phyloP scores from a whole-genome alignment of 139 green algal species.

The Picochlorum costavermella region DNA sequence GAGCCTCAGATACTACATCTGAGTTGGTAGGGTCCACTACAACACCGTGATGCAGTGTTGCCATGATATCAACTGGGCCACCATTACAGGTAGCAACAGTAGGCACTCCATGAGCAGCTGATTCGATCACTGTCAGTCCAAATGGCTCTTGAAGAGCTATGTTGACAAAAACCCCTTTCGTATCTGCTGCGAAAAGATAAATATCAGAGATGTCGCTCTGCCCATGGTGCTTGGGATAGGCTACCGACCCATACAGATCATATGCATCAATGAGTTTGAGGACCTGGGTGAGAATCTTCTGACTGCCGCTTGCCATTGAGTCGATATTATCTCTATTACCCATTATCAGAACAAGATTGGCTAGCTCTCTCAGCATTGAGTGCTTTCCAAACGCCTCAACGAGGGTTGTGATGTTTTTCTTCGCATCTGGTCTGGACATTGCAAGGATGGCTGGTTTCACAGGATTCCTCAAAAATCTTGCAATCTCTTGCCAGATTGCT shows the following conservation, averaged over 20 bases:
- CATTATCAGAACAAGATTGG: constrained; percentile 94
- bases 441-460: constrained; percentile 89
- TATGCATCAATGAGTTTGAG: constrained; percentile 88
- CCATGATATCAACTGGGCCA: constrained; percentile 79
- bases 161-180: constrained; percentile 80
- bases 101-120: constrained; percentile 84
- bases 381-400: constrained; percentile 71
- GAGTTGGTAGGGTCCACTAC: constrained; percentile 80
- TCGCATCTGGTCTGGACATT: constrained; percentile 85
- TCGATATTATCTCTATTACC: constrained; percentile 87
- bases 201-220: constrained; percentile 89
- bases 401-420: constrained; percentile 96
- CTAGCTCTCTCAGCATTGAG: constrained; percentile 68
- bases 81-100: constrained; percentile 91
- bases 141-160: constrained; percentile 88
- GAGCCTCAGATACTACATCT: constrained; percentile 51
- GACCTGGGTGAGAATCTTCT: constrained; percentile 72
- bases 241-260: constrained; percentile 75
- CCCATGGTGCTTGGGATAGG: constrained; percentile 89
- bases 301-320: constrained; percentile 57
- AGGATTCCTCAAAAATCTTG: constrained; percentile 82
- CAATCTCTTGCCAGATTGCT: constrained; percentile 55
- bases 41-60: constrained; percentile 69
- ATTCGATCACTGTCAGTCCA: constrained; percentile 90
- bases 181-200: constrained; percentile 73